These are phyloP conservation scores for Epichloe hybrida DNA, from an alignment of 2,329 filamentous ascomycete species.

Conservation along the genomic window DNA sequence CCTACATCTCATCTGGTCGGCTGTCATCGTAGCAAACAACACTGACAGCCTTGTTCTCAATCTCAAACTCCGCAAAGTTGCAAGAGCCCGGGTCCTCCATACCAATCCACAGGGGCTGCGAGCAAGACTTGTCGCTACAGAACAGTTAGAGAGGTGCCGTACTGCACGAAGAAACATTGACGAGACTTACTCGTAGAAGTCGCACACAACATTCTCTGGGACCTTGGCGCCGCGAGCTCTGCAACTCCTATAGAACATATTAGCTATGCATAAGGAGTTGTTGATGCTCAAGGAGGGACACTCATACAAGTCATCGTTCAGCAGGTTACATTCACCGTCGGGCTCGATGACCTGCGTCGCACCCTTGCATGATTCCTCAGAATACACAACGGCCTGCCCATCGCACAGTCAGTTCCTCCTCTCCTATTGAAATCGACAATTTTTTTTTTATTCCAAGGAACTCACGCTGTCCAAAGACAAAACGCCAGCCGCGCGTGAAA, in stretches of 20 bases:
- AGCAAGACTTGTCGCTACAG: slow-evolving; percentile 2
- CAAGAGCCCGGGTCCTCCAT: slow-evolving; percentile 3
- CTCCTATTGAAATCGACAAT: too few species aligned
- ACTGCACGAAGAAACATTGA: not conserved
- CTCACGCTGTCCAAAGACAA: not conserved
- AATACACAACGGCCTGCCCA: not conserved
- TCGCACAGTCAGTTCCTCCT: not conserved
- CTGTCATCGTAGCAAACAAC: slow-evolving; percentile 4
- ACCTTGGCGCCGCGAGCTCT: not conserved
- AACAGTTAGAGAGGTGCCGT: not conserved
- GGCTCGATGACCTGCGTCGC: not conserved
- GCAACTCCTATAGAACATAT: not conserved
- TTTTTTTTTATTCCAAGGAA: too few species aligned
- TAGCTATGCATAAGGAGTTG: not conserved
- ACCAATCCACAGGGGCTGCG: slow-evolving; percentile 3
- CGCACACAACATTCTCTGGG: not conserved
- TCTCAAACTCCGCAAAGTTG: not conserved
- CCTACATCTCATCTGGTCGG: not conserved
- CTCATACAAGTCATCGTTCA: not conserved
- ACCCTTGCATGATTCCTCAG: not conserved
- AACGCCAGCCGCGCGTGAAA: not conserved
- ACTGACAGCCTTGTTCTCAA: slow-evolving; percentile 1
- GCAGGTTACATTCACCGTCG: not conserved
- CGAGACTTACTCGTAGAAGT: not conserved
- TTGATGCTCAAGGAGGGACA: not conserved